Percentiles rank a stretch among this genome's conserved stretches.
phyloP scores from a whole-genome alignment of 2,329 filamentous ascomycete genomes.

The Gliomastix tumulicola region DNA sequence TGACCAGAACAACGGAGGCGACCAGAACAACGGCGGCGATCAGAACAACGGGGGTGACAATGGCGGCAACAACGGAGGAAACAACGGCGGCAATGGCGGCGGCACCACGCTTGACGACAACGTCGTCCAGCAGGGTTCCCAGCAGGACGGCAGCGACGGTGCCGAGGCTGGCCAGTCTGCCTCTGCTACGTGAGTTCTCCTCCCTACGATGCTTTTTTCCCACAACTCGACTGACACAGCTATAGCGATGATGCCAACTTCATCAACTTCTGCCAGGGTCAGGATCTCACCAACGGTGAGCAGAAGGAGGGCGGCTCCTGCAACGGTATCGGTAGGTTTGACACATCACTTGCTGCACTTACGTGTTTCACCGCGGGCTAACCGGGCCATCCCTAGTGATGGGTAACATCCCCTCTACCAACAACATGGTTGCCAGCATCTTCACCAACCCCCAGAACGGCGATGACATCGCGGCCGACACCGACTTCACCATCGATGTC shows the following conservation, averaged over 20 bases:
- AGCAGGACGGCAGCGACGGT: conserved; percentile 29
- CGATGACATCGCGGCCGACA: conserved; percentile 35
- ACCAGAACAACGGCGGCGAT: conserved; percentile 10
- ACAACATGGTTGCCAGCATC: conserved; percentile 41
- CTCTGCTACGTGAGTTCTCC: conserved; percentile 37
- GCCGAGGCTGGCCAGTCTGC: conserved; percentile 33
- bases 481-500: conserved; percentile 46
- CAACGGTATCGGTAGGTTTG: conserved; percentile 53
- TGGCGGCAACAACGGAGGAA: conserved; percentile 5
- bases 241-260: conserved; percentile 55
- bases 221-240: no score
- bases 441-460: conserved; percentile 46
- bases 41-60: conserved; percentile 7
- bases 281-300: conserved; percentile 52
- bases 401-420: conserved; percentile 50
- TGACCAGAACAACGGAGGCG: conserved; percentile 9
- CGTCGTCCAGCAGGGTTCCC: conserved; percentile 38
- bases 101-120: conserved; percentile 26
- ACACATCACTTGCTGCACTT: no score
- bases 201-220: no score
- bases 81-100: conserved; percentile 13
- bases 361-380: no score
- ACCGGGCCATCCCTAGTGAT: conserved; percentile 31
- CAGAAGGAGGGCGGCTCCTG: conserved; percentile 54
- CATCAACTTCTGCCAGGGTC: conserved; percentile 53